A percentile compares a stretch with the other conserved stretches of the same genome.
phyloP scores from a whole-genome alignment of 129 eudicot genomes.

The Tagetes patula region DNA sequence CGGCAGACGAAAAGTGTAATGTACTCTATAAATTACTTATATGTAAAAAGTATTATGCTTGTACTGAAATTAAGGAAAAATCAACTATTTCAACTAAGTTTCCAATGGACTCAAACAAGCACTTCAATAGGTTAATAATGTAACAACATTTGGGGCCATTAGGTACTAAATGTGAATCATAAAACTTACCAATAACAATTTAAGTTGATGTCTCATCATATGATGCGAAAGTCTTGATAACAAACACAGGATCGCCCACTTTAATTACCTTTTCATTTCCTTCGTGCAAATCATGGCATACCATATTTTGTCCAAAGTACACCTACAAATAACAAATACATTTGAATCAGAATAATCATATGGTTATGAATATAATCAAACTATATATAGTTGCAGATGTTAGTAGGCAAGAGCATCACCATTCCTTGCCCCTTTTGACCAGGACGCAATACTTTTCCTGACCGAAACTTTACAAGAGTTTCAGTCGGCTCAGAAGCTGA shows the following conservation, averaged over 20 bases:
- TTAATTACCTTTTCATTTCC: constrained; percentile 41
- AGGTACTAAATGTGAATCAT: background rate
- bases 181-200: constrained; percentile 1
- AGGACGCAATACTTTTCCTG: constrained; percentile 57
- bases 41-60: no score
- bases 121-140: no score
- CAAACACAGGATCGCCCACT: constrained; percentile 56
- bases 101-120: no score
- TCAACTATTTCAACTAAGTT: no score
- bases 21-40: no score
- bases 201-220: constrained; percentile 40
- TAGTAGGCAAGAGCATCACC: constrained; percentile 33
- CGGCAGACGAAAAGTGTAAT: no score
- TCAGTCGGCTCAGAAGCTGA: constrained; percentile 64
- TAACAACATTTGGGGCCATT: no score
- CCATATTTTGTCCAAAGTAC: constrained; percentile 85
- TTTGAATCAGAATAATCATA: background rate
- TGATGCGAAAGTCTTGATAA: constrained; percentile 36
- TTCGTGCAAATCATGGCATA: constrained; percentile 49
- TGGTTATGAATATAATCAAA: background rate
- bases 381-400: background rate
- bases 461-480: constrained; percentile 64
- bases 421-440: constrained; percentile 53
- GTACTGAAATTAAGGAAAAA: no score
- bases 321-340: constrained; percentile 49